These are phyloP conservation scores for Nidula microcarpa DNA, from an alignment of 768 basidiomycete genomes.

Conservation along the genomic window DNA sequence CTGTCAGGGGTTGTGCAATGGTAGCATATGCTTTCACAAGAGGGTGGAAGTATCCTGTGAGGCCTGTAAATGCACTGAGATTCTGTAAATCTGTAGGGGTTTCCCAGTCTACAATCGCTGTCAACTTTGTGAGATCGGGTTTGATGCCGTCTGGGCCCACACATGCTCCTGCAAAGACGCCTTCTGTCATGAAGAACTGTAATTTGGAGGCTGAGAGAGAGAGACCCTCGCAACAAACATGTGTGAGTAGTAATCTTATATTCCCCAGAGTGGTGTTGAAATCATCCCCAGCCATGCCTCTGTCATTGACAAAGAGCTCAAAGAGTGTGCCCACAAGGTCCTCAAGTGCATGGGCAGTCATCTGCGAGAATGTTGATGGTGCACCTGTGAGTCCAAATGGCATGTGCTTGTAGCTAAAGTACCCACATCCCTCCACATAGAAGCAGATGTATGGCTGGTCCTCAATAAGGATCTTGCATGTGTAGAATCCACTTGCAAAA, in stretches of 20 bases:
- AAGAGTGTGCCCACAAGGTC: conserved; percentile 20
- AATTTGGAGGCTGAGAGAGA: conserved; percentile 33
- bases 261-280: conserved; percentile 22
- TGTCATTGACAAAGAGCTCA: conserved; percentile 37
- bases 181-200: conserved; percentile 29
- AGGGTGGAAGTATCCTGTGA: conserved; percentile 28
- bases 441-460: conserved; percentile 25
- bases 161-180: conserved; percentile 27
- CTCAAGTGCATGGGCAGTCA: conserved; percentile 17
- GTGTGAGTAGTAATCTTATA: conserved; percentile 17
- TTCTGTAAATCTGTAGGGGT: conserved; percentile 20
- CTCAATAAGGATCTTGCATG: conserved; percentile 9
- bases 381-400: conserved; percentile 38
- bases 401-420: conserved; percentile 28
- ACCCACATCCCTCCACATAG: conserved; percentile 33
- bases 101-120: conserved; percentile 30
- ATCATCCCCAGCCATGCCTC: conserved; percentile 22
- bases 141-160: conserved; percentile 27
- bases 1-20: conserved; percentile 23
- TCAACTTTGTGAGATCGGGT: conserved; percentile 31
- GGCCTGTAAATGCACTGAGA: conserved; percentile 28
- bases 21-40: conserved; percentile 29
- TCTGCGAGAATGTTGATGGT: conserved; percentile 27
- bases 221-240: conserved; percentile 21
- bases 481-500: conserved; percentile 34